Evolutionary conservation across 2,329 filamentous ascomycete genomes (phyloP).

Genomic region (Epichloe sibirici): DNA sequence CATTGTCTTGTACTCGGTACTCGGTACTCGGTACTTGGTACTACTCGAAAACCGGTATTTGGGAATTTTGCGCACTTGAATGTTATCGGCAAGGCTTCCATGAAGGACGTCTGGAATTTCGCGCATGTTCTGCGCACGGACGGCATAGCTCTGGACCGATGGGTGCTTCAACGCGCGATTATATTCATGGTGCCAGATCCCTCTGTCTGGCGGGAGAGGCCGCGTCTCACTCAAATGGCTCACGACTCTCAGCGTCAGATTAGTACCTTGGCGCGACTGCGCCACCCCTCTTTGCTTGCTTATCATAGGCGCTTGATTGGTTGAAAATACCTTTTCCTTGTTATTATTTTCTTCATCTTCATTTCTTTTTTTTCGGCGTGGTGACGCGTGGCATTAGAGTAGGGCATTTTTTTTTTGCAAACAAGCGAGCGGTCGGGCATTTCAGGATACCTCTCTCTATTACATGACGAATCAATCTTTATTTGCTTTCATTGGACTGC

Average conservation of each 20-base stretch:
- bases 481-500: not conserved
- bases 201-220: not conserved
- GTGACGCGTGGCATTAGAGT: not conserved
- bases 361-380: not conserved
- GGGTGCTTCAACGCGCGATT: too few species aligned
- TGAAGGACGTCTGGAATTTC: not conserved
- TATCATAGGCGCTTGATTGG: not conserved
- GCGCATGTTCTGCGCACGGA: not conserved
- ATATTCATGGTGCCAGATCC: too few species aligned
- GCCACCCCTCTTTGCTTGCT: too few species aligned
- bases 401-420: not conserved
- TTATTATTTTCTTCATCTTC: not conserved
- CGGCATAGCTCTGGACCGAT: too few species aligned
- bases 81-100: not conserved
- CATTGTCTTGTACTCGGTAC: too few species aligned
- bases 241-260: not conserved
- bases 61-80: not conserved
- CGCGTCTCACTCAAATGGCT: not conserved
- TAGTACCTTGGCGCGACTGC: not conserved
- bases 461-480: not conserved
- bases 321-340: not conserved
- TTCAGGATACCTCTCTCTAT: not conserved
- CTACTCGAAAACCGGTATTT: not conserved
- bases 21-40: too few species aligned
- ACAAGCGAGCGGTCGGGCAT: constrained; percentile 5